Evolutionary conservation across 2,329 filamentous ascomycete genomes (phyloP).

Genomic region (Hirsutella rhossiliensis): DNA sequence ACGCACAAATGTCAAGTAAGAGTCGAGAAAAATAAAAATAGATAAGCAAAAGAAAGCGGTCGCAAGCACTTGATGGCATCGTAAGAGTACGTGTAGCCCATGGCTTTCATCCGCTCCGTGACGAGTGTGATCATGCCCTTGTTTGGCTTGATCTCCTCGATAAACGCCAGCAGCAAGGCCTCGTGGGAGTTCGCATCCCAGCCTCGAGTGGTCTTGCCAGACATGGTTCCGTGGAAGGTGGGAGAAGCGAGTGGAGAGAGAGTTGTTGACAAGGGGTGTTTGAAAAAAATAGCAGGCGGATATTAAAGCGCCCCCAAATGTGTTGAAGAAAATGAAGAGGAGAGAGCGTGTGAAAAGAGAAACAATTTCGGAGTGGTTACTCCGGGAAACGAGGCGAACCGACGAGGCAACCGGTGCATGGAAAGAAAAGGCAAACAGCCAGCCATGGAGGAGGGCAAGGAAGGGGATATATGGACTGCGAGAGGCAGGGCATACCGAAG

Average conservation of each 20-base stretch:
- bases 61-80: constrained; percentile 26
- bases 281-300: background rate
- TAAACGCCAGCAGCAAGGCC: constrained; percentile 23
- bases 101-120: constrained; percentile 15
- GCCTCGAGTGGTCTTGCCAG: constrained; percentile 13
- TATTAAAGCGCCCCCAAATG: background rate
- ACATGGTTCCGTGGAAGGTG: constrained; percentile 1
- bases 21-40: no score
- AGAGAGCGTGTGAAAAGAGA: background rate
- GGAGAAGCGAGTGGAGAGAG: background rate
- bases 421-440: background rate
- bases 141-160: constrained; percentile 22
- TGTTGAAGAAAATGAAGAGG: background rate
- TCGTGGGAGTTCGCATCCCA: constrained; percentile 26
- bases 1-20: no score
- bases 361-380: background rate
- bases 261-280: background rate
- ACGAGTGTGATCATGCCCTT: constrained; percentile 20
- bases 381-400: background rate
- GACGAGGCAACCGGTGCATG: background rate
- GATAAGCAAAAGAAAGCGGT: background rate
- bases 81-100: constrained; percentile 25
- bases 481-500: constrained; percentile 24
- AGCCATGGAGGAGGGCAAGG: background rate
- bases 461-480: constrained; percentile 4